A percentile compares a stretch with the other conserved stretches of the same genome.
Conservation (phyloP, 2,329 filamentous ascomycete genomes). For the Raffaelea arxii region DNA sequence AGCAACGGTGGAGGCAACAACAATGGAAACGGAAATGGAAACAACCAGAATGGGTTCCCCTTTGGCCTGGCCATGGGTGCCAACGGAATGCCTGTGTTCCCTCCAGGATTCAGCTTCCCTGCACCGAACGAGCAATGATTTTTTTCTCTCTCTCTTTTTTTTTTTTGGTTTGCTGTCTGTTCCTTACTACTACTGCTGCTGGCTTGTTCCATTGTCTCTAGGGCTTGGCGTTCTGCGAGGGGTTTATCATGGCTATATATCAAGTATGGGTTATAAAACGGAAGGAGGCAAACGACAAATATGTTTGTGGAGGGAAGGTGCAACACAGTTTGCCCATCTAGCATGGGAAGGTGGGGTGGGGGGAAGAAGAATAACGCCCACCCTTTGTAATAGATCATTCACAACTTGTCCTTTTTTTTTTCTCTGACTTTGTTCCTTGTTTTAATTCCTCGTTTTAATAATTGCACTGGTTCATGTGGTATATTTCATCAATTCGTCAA, state of each 20-base stretch:
- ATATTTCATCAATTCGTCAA: not conserved
- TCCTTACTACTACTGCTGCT: too few relatives aligned
- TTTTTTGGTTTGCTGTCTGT: not conserved
- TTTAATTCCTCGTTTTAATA: not conserved
- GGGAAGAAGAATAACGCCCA: too few relatives aligned
- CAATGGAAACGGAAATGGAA: constrained; percentile 9
- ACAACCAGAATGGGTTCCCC: constrained; percentile 25
- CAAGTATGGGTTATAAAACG: too few relatives aligned
- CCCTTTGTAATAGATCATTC: too few relatives aligned
- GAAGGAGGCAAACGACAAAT: too few relatives aligned
- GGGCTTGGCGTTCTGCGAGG: too few relatives aligned
- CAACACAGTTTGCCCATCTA: too few relatives aligned
- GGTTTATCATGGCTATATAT: too few relatives aligned
- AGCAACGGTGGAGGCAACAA: constrained; percentile 17
- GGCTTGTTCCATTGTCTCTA: not conserved
- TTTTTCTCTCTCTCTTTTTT: not conserved
- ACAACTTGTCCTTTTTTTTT: not conserved
- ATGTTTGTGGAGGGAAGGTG: too few relatives aligned
- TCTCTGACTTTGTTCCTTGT: not conserved
- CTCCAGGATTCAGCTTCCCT: constrained; percentile 31
- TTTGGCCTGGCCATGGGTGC: constrained; percentile 33
- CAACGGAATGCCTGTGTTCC: constrained; percentile 41
- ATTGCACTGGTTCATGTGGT: not conserved
- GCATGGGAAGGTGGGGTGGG: too few relatives aligned
- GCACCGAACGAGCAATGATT: too few relatives aligned